These are phyloP conservation scores for Periconia sp. DNA, from an alignment of 2,329 filamentous ascomycete genomes.

Conservation along the genomic window DNA sequence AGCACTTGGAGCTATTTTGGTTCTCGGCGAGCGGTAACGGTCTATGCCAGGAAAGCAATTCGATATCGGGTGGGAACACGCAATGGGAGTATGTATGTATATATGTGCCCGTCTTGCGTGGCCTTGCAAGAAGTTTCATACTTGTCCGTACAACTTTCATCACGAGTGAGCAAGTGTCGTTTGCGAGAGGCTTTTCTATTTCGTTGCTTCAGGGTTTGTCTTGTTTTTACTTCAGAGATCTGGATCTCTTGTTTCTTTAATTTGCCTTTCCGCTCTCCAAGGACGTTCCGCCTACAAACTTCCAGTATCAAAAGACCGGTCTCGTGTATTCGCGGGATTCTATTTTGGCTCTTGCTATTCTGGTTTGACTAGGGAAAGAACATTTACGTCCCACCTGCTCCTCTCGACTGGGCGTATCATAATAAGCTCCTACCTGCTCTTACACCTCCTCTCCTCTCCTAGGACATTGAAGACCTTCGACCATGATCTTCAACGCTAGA, in stretches of 20 bases:
- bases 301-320: neutral
- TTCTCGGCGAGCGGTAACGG: conserved; percentile 2
- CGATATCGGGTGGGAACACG: neutral
- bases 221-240: conserved; percentile 18
- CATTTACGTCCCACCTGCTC: neutral
- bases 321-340: neutral
- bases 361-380: neutral
- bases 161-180: too few species aligned
- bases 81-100: neutral
- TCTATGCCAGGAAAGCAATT: neutral
- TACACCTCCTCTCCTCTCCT: neutral
- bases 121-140: neutral
- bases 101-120: neutral
- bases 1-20: conserved; percentile 2
- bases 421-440: neutral
- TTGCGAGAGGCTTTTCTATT: neutral
- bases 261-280: neutral
- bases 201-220: conserved; percentile 6
- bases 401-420: neutral
- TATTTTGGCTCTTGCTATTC: conserved; percentile 1
- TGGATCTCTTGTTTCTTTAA: conserved; percentile 20
- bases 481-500: conserved; percentile 41
- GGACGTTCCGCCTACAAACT: neutral
- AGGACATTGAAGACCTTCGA: conserved; percentile 8
- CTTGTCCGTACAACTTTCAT: too few species aligned